phyloP scores from a whole-genome alignment of 2,329 filamentous ascomycete genomes.

The Thielaviopsis populi region DNA sequence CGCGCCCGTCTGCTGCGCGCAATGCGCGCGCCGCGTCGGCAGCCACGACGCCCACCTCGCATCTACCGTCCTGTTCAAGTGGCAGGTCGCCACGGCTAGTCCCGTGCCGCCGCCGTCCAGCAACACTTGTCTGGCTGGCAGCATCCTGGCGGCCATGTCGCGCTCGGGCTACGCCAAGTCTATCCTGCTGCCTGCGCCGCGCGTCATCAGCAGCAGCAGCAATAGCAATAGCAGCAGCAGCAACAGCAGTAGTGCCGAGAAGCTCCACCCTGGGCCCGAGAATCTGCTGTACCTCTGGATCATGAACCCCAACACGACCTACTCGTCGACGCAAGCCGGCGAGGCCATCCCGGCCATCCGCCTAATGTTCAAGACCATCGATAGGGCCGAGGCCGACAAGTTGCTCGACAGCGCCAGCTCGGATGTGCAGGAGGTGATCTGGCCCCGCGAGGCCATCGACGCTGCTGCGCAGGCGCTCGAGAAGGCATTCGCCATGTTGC shows the following conservation, averaged over 20 bases:
- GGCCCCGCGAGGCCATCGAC: conserved; percentile 37
- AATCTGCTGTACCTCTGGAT: conserved; percentile 37
- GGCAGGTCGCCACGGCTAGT: conserved; percentile 31
- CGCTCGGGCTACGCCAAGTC: conserved; percentile 45
- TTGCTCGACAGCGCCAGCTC: conserved; percentile 37
- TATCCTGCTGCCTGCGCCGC: conserved; percentile 29
- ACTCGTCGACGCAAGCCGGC: conserved; percentile 29
- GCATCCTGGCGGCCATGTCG: conserved; percentile 37
- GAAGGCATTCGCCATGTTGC: conserved; percentile 37
- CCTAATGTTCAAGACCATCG: conserved; percentile 35
- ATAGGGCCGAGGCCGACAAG: conserved; percentile 30
- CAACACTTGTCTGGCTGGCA: conserved; percentile 37
- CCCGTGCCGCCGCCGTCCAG: conserved; percentile 26
- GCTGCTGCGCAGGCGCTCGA: conserved; percentile 31
- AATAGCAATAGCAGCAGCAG: background rate
- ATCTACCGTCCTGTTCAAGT: conserved; percentile 42
- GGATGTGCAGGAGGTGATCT: conserved; percentile 42
- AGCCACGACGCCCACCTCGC: conserved; percentile 30
- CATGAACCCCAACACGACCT: conserved; percentile 39
- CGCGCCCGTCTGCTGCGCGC: conserved; percentile 28
- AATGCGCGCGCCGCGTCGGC: conserved; percentile 34
- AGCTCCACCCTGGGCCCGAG: background rate
- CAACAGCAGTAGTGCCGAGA: background rate
- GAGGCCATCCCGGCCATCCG: conserved; percentile 32
- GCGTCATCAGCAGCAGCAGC: conserved; percentile 5